phyloP scores from a whole-genome alignment of 345 rosid species.

The Triadica sebifera region DNA sequence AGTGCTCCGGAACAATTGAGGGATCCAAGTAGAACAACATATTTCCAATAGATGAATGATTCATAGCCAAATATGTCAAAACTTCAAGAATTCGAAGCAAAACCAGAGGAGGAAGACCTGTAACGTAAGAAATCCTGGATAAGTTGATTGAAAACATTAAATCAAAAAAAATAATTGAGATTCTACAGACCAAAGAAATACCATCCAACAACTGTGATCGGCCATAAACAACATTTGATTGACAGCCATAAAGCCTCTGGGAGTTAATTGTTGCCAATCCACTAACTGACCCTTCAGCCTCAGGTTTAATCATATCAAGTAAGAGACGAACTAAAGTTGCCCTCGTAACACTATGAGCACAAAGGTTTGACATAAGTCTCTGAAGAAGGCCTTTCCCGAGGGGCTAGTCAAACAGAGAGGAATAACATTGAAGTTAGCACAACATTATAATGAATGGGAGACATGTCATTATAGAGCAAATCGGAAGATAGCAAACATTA shows the following conservation, averaged over 20 bases:
- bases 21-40: slow-evolving; percentile 76
- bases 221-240: slow-evolving; percentile 79
- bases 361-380: slow-evolving; percentile 78
- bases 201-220: slow-evolving; percentile 90
- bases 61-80: slow-evolving; percentile 72
- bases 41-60: slow-evolving; percentile 82
- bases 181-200: slow-evolving; percentile 29
- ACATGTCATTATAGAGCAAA: neutral
- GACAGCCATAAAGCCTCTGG: slow-evolving; percentile 95
- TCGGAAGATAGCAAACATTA: too few species aligned
- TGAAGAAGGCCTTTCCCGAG: slow-evolving; percentile 95
- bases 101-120: slow-evolving; percentile 94
- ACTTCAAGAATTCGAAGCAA: slow-evolving; percentile 82
- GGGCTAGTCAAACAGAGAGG: slow-evolving; percentile 48
- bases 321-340: slow-evolving; percentile 66
- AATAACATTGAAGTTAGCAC: slow-evolving; percentile 27
- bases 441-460: neutral
- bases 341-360: slow-evolving; percentile 79
- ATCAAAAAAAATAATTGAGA: slow-evolving; percentile 1
- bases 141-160: slow-evolving; percentile 15
- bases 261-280: slow-evolving; percentile 66
- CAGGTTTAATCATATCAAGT: slow-evolving; percentile 81
- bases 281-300: slow-evolving; percentile 60
- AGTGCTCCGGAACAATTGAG: slow-evolving; percentile 44
- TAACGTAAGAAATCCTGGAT: slow-evolving; percentile 8